Evolutionary conservation across 1,139 yeast species (phyloP), one percentile per base, ranked within the genome.

Genomic region (Magnusiomyces suaveolens): DNA sequence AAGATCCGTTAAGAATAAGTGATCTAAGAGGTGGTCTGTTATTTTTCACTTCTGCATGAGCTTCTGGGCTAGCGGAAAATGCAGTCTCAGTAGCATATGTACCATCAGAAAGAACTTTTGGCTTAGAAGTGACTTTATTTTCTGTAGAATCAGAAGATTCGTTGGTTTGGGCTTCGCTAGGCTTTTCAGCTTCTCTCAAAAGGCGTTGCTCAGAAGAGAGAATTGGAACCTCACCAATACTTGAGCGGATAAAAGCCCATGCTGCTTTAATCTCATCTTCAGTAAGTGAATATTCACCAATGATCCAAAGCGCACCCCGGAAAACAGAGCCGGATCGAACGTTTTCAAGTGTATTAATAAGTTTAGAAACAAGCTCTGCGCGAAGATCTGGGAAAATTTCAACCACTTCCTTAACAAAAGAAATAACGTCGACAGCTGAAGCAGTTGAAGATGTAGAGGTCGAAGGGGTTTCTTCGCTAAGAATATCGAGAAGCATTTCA

Each of bases 81-180:
- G 97, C 97, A 63, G 83, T 84, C 71, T 94, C 98, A 36, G 97
- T 86, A 33, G 98, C 98, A 72, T 94, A 94, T 1, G 99, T 94
- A 63, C 99, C 99, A 72, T 94, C 99, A 23, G 98, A 96, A 60
- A 92, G 78, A 55, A 94, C 84, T 59, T 85, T 83, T 36, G 97
- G 96, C 52, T 87, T 88, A 32, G 43, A 33, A 52, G 78, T 6
- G 33, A 12, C 74, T 58, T 72, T 72, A 44, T 75, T 70, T 53
- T 70, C 70, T 12, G 66, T 49, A 33, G 69, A 67, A 41, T 60
- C 65, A 26, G 64, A 63, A n/a, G 63, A 66, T 4, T 65, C 71
- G 8, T 59, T 63, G 1, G 56, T 61, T 16, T 26, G 8, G 1
- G 49, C 2, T 24, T 68, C 71, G 3, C 67, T 70, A 8, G 69